phyloP scores from a whole-genome alignment of 257 asterid genomes.

The Solanum megistacrolobum region DNA sequence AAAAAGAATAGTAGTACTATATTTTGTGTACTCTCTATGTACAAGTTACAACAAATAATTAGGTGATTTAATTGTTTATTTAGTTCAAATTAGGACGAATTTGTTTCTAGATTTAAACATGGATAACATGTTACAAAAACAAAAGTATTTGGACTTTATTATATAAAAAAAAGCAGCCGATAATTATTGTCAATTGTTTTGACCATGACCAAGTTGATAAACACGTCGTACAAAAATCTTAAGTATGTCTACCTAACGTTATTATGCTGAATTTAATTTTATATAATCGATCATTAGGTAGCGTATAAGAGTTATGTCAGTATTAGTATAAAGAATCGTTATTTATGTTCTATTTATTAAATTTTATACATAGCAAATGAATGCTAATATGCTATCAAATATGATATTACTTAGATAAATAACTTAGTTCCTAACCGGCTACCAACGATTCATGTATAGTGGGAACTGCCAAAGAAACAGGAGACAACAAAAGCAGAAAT shows the following conservation, averaged over 20 bases:
- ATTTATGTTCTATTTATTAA: too few species aligned
- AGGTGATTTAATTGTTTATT: neutral
- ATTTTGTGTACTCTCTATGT: neutral
- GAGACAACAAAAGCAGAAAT: neutral
- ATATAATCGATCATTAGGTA: neutral
- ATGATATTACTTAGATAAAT: neutral
- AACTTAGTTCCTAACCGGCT: accelerated
- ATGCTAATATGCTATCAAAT: accelerated
- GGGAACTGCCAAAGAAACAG: neutral
- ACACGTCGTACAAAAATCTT: neutral
- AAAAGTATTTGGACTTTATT: neutral
- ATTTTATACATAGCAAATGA: too few species aligned
- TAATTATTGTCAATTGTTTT: neutral
- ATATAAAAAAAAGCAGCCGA: neutral
- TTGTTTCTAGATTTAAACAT: neutral
- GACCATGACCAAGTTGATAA: neutral
- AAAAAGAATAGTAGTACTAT: neutral
- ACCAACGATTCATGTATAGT: neutral
- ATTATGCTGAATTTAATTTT: neutral
- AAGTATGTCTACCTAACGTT: neutral
- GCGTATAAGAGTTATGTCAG: neutral
- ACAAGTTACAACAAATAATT: neutral
- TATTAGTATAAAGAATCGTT: too few species aligned
- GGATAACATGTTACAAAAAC: neutral
- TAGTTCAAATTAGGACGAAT: neutral